Evolutionary conservation across 371 early-diverging fungal species (phyloP), one percentile per base, ranked within the genome.

Genomic region (Amoeboaphelidium occidentale): DNA sequence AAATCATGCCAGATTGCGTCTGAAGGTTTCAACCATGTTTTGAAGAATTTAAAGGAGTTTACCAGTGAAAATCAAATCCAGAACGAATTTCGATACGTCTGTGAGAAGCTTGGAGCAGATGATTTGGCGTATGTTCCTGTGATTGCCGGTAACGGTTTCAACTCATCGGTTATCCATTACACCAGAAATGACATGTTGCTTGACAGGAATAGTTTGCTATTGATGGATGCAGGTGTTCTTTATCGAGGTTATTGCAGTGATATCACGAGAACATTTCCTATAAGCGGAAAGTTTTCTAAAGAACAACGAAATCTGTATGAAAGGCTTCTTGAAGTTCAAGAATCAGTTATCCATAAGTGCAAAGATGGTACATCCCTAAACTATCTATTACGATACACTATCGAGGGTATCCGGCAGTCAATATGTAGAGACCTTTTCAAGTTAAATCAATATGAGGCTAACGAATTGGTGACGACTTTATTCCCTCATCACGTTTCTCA

Each of bases 401-500:
- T 32, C 6, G 39, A 32, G 6, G 6, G 6, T 6, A 32, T 32
- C 39, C 6, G 39, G 39, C 6, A 17, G 17, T 10, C 6, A 17
- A 32, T 32, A 10, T 6, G 6, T 32, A 32, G 17, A 6, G 39
- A 32, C 6, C 6, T 32, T 32, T 32, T 32, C 10, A 10, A 32
- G 17, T 6, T 32, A 32, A 32, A 17, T 32, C 10, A 6, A 10
- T 6, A 17, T 10, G 39, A 32, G 6, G 39, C 47, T 41, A 10
- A 51, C 23, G 41, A 25, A 44, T 23, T 51, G 21, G n/a, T 51
- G 14, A 43, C 28, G 23, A 52, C 39, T 21, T 66, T 96, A 23
- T 94, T 84, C 56, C 92, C 91, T 41, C 93, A 96, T 59, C 87
- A 89, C 60, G 76, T 96, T 2, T 78, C 85, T 2, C 97, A 91